These are phyloP conservation scores for Arthrocladium fulminans DNA, from an alignment of 2,329 filamentous ascomycete species.

Conservation along the genomic window DNA sequence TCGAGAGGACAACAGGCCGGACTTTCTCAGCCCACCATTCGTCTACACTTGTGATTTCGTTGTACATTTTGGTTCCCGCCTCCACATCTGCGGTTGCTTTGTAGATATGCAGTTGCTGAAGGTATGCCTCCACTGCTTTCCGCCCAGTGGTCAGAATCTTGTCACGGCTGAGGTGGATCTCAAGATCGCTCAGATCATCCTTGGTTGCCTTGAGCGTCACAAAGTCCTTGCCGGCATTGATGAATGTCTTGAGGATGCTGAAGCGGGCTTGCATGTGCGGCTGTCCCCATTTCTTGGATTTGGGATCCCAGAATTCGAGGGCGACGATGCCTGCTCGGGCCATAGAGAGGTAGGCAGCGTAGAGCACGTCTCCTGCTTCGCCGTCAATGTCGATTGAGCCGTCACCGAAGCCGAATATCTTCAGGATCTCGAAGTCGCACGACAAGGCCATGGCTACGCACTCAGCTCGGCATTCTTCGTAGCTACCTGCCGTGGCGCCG, in stretches of 20 bases:
- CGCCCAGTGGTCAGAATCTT: slow-evolving; percentile 81
- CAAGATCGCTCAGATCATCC: slow-evolving; percentile 70
- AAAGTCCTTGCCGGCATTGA: slow-evolving; percentile 78
- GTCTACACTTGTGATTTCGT: slow-evolving; percentile 71
- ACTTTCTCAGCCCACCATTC: slow-evolving; percentile 79
- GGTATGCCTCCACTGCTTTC: slow-evolving; percentile 71
- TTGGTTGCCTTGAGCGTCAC: slow-evolving; percentile 68
- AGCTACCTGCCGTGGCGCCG: slow-evolving; percentile 74
- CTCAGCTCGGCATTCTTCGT: slow-evolving; percentile 92
- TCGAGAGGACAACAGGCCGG: slow-evolving; percentile 52
- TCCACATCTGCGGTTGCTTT: slow-evolving; percentile 81
- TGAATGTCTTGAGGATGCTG: slow-evolving; percentile 67
- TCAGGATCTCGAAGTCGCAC: slow-evolving; percentile 79
- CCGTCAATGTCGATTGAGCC: slow-evolving; percentile 62
- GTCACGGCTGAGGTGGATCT: slow-evolving; percentile 70
- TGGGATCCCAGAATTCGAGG: slow-evolving; percentile 91
- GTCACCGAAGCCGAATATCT: slow-evolving; percentile 86
- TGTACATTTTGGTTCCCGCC: slow-evolving; percentile 69
- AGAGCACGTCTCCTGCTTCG: slow-evolving; percentile 78
- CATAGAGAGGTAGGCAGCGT: slow-evolving; percentile 84
- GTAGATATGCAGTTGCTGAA: slow-evolving; percentile 87
- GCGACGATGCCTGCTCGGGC: slow-evolving; percentile 82
- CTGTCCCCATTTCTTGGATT: slow-evolving; percentile 84
- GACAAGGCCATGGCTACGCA: slow-evolving; percentile 85
- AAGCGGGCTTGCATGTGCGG: slow-evolving; percentile 86